Evolutionary conservation across 257 asterid species (phyloP).

Genomic region (Plectranthus barbatus): DNA sequence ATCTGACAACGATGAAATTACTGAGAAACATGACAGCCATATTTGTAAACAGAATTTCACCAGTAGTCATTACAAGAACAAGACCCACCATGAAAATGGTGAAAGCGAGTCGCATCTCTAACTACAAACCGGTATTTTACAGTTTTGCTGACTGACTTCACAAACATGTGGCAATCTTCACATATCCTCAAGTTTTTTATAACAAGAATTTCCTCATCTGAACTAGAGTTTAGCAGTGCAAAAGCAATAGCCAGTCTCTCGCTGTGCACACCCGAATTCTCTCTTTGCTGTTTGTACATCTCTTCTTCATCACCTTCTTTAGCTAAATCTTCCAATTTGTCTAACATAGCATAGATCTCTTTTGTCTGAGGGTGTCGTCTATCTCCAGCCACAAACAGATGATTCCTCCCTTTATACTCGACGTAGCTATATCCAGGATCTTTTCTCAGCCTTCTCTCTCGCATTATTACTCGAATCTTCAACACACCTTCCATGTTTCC

Average conservation of each 20-base stretch:
- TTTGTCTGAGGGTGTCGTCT: conserved; percentile 43
- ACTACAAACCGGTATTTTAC: conserved; percentile 49
- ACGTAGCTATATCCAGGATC: conserved; percentile 84
- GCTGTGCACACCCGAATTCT: conserved; percentile 42
- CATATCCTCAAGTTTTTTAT: conserved; percentile 86
- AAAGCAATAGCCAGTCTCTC: conserved; percentile 84
- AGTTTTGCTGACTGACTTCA: conserved; percentile 46
- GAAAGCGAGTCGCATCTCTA: conserved; percentile 90
- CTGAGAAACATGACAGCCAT: too few species aligned
- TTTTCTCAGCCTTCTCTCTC: conserved; percentile 59
- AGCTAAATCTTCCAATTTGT: conserved; percentile 37
- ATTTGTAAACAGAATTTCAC: conserved; percentile 39
- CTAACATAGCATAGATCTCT: conserved; percentile 44
- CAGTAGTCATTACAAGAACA: conserved; percentile 95
- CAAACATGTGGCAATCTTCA: conserved; percentile 63
- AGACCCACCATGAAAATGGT: conserved; percentile 62
- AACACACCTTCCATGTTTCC: conserved; percentile 46
- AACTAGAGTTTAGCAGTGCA: conserved; percentile 41
- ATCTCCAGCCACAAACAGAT: conserved; percentile 75
- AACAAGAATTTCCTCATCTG: conserved; percentile 48
- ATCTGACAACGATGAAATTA: too few species aligned
- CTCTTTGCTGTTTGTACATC: background rate
- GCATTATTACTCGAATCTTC: conserved; percentile 65
- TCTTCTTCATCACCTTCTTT: conserved; percentile 6
- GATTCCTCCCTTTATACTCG: conserved; percentile 50